Evolutionary conservation across 345 rosid species (phyloP), one percentile per base, ranked within the genome.

Genomic region (Eutrema japonicum): DNA sequence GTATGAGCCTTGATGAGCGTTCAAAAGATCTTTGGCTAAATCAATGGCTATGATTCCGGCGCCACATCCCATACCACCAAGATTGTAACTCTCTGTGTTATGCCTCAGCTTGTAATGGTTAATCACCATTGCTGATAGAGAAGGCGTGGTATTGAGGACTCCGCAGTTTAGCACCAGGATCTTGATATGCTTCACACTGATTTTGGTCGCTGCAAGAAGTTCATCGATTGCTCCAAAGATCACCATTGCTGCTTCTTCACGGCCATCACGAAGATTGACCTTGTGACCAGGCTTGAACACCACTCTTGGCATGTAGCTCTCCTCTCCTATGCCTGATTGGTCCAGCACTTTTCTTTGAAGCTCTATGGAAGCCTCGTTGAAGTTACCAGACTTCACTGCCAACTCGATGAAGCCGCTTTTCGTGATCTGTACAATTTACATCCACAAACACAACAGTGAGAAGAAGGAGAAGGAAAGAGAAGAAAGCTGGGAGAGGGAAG

Each of bases 1-100:
- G 8, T 87, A 86, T 5, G 79, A 72, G 8, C 84, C 82, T 14
- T 84, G 92, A 71, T 85, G 74, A 6, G 83, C 88, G 22, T 69
- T 76, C 69, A 89, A 36, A 10, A 88, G 80, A 71, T 88, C 88
- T 77, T 72, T 84, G 2, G 88, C 92, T 36, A 88, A 72, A 73
- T 85, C 92, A 71, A 89, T 70, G 3, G 92, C 92, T 64, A 87
- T 81, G 72, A 87, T 77, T n/a, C 95, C 95, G 0, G 92, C 92
- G 10, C 91, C 74, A 38, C 97, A 89, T 0, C 96, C 91, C 97
- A 87, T 91, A 10, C 93, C 97, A 32, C 91, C 93, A 12, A 91
- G 85, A 65, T 89, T 89, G 82, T 81, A 89, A 85, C 86, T 89
- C 47, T 79, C 82, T 49, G 89, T 82, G 63, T 85, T 70, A 14